Conservation (phyloP, 306 rosid species). For the Quercus dentata region DNA sequence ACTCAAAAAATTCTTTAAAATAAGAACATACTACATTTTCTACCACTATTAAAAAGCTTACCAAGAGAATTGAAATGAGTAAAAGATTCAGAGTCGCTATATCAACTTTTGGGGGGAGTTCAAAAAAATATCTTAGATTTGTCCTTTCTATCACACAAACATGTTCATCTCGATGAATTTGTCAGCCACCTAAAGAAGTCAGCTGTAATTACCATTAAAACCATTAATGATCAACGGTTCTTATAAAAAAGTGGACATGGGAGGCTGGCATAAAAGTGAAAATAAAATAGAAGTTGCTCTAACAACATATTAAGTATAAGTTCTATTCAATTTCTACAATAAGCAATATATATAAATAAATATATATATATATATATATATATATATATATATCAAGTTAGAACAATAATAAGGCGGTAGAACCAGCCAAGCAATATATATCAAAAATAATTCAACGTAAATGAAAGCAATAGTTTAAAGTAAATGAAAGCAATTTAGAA, state of each 20-base stretch:
- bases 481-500: too few species aligned
- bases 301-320: too few species aligned
- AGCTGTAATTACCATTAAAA: neutral
- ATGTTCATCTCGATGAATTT: constrained; percentile 35
- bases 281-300: too few species aligned
- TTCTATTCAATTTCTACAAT: too few species aligned
- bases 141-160: constrained; percentile 81
- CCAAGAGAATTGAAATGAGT: constrained; percentile 86
- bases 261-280: neutral
- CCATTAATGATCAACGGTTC: neutral
- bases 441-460: too few species aligned
- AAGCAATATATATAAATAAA: too few species aligned
- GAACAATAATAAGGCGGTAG: too few species aligned
- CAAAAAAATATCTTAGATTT: constrained; percentile 75
- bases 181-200: neutral
- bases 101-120: constrained; percentile 81
- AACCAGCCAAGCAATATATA: too few species aligned
- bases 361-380: too few species aligned
- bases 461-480: too few species aligned
- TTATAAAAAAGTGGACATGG: neutral
- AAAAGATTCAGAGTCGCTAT: constrained; percentile 88
- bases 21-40: neutral
- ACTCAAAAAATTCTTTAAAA: neutral
- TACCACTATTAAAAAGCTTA: constrained; percentile 37
- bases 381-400: too few species aligned